These are phyloP conservation scores for Cercospora sp. DNA, from an alignment of 2,329 filamentous ascomycete genomes.

Conservation along the genomic window DNA sequence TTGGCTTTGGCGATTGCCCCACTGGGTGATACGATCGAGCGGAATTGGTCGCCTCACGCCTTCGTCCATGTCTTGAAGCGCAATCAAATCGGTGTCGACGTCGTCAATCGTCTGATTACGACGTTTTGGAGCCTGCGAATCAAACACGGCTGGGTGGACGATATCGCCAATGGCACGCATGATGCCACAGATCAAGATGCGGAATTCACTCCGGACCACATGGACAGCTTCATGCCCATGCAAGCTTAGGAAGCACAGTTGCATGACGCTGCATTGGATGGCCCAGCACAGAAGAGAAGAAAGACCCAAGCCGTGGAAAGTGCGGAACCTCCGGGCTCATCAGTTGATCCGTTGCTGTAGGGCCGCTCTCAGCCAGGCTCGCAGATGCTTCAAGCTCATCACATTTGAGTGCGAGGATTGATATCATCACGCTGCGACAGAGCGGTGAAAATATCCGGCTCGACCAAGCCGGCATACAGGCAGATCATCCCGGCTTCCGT, in stretches of 20 bases:
- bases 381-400: neutral
- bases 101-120: slow-evolving; percentile 25
- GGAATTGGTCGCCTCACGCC: slow-evolving; percentile 30
- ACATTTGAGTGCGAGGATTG: neutral
- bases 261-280: neutral
- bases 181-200: slow-evolving; percentile 19
- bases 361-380: neutral
- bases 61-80: slow-evolving; percentile 30
- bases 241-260: slow-evolving; percentile 12
- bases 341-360: neutral
- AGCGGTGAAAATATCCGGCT: neutral
- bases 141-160: slow-evolving; percentile 32
- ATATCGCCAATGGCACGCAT: slow-evolving; percentile 17
- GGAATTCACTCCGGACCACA: slow-evolving; percentile 22
- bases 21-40: slow-evolving; percentile 25
- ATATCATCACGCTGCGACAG: neutral
- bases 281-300: neutral
- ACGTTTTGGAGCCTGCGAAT: slow-evolving; percentile 30
- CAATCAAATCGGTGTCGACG: slow-evolving; percentile 26
- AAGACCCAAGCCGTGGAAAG: neutral
- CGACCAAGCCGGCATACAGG: neutral
- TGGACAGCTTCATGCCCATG: slow-evolving; percentile 21
- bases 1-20: slow-evolving; percentile 27
- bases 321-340: neutral
- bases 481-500: neutral